These are phyloP conservation scores for Pseudoscleropodium purum DNA, from an alignment of 225 moss, liverwort and hornwort genomes.

Conservation along the genomic window DNA sequence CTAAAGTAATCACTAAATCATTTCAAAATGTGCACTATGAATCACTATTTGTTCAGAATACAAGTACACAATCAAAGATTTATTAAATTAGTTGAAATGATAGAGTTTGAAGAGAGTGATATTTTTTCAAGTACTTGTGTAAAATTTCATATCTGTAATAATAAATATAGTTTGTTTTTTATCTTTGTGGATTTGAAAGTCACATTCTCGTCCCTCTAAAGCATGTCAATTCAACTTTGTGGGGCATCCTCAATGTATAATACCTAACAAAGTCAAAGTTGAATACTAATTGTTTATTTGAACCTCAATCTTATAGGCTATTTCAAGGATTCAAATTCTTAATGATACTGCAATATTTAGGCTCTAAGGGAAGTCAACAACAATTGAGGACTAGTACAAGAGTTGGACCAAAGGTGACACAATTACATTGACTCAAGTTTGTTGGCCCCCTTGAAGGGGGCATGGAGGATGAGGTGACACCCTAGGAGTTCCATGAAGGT, in stretches of 20 bases:
- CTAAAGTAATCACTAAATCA: too few species aligned
- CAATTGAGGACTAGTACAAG: neutral
- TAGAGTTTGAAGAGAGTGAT: neutral
- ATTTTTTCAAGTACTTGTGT: neutral
- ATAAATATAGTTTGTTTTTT: neutral
- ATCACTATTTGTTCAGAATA: too few species aligned
- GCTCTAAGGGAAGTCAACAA: neutral
- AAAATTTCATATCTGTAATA: neutral
- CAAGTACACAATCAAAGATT: too few species aligned
- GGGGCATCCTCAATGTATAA: neutral
- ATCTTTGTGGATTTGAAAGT: neutral
- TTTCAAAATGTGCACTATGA: too few species aligned
- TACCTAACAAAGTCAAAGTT: neutral
- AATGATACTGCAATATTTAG: neutral
- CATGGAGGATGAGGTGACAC: rapidly evolving
- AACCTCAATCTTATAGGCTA: neutral
- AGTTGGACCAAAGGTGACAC: neutral
- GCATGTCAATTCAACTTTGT: neutral
- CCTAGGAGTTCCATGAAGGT: neutral
- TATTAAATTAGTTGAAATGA: neutral
- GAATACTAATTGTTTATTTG: neutral
- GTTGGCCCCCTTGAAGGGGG: neutral
- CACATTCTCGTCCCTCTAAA: neutral
- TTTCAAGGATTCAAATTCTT: neutral
- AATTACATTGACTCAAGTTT: neutral